Conservation (phyloP, 2,329 filamentous ascomycete genomes). For the Tolypocladium nubicola region DNA sequence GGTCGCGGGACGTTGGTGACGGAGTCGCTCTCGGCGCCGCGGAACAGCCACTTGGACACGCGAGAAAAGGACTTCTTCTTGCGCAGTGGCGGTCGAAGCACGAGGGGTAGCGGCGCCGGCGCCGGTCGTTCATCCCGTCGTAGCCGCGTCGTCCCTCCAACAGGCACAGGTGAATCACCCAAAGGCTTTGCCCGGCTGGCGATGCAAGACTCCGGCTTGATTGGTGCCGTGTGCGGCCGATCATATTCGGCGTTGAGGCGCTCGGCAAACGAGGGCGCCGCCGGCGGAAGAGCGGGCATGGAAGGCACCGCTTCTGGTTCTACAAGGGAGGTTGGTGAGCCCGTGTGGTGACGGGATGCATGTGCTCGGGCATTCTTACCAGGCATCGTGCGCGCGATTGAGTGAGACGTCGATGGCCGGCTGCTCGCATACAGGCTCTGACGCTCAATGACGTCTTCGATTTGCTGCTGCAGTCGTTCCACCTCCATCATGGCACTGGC, state of each 20-base stretch:
- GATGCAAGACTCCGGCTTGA: slow-evolving; percentile 22
- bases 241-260: slow-evolving; percentile 37
- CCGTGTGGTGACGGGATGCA: not conserved
- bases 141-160: not conserved
- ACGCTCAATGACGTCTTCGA: slow-evolving; percentile 49
- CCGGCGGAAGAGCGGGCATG: slow-evolving; percentile 45
- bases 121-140: slow-evolving; percentile 19
- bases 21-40: slow-evolving; percentile 31
- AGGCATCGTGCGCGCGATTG: slow-evolving; percentile 19
- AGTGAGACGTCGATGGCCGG: slow-evolving; percentile 41
- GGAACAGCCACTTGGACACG: slow-evolving; percentile 50
- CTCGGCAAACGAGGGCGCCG: slow-evolving; percentile 47
- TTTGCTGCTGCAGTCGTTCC: slow-evolving; percentile 46
- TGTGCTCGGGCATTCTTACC: slow-evolving; percentile 14
- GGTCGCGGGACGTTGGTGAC: slow-evolving; percentile 46
- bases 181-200: slow-evolving; percentile 14
- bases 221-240: slow-evolving; percentile 21
- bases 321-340: slow-evolving; percentile 7
- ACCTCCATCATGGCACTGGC: slow-evolving; percentile 48
- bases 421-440: slow-evolving; percentile 46
- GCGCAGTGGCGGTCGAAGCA: slow-evolving; percentile 47
- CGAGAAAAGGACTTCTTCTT: slow-evolving; percentile 59
- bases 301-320: slow-evolving; percentile 42
- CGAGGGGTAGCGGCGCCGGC: slow-evolving; percentile 44
- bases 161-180: not conserved